Percentiles rank a stretch among this genome's conserved stretches.
Evolutionary conservation across 768 basidiomycete genomes (phyloP).

Genomic region (Termitomyces sp.): DNA sequence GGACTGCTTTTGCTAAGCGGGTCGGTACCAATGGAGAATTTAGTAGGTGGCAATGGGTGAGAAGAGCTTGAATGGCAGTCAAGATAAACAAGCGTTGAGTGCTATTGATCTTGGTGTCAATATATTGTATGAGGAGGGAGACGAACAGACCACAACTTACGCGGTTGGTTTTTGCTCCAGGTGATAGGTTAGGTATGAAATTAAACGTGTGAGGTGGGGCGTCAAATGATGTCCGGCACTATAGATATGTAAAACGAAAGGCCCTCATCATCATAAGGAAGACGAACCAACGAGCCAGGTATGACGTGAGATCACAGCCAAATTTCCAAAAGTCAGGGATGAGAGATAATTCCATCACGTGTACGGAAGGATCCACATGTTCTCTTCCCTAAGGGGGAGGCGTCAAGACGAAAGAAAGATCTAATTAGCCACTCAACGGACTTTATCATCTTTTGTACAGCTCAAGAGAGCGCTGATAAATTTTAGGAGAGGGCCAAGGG

Average conservation of each 20-base stretch:
- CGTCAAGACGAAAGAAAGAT: not conserved
- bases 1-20: conserved; percentile 51
- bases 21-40: conserved; percentile 47
- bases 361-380: conserved; percentile 46
- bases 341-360: conserved; percentile 51
- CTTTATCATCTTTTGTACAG: conserved; percentile 47
- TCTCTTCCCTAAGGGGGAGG: conserved; percentile 36
- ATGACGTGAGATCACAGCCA: conserved; percentile 48
- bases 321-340: conserved; percentile 50
- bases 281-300: conserved; percentile 47
- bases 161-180: conserved; percentile 51
- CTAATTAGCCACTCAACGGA: conserved; percentile 11
- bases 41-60: conserved; percentile 39
- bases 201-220: conserved; percentile 52
- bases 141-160: conserved; percentile 36
- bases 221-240: conserved; percentile 56
- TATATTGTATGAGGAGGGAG: not conserved
- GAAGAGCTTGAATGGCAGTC: conserved; percentile 37
- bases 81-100: conserved; percentile 41
- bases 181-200: conserved; percentile 51
- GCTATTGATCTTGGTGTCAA: conserved; percentile 18
- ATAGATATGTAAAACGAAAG: conserved; percentile 1
- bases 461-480: conserved; percentile 49
- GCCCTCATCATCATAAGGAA: not conserved
- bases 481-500: conserved; percentile 58